These are phyloP conservation scores for Nyssa sinensis DNA, from an alignment of 148 eudicot species.

Conservation along the genomic window DNA sequence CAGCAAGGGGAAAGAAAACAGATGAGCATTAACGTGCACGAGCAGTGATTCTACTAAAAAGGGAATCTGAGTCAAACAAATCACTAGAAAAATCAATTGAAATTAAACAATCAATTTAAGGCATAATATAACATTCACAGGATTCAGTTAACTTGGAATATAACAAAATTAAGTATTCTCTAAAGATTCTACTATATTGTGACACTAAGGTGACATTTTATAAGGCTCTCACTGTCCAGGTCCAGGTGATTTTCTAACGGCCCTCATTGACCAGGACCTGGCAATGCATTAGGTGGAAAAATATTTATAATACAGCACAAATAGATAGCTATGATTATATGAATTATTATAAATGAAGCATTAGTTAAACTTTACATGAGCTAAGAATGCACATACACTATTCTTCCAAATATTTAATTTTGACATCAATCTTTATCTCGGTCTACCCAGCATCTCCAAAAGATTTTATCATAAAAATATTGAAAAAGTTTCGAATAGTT, in stretches of 20 bases:
- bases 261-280: background rate
- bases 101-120: background rate
- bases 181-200: too few species aligned
- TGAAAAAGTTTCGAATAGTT: background rate
- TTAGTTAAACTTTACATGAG: background rate
- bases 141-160: background rate
- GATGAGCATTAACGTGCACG: background rate
- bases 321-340: background rate
- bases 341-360: background rate
- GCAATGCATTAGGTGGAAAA: background rate
- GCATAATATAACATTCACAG: background rate
- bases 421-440: background rate
- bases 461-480: too few species aligned
- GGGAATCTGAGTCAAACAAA: background rate
- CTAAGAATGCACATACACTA: background rate
- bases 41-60: background rate
- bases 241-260: too few species aligned
- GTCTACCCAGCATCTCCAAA: background rate
- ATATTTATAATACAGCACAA: background rate
- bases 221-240: too few species aligned
- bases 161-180: background rate
- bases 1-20: background rate
- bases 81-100: background rate
- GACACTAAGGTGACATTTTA: background rate
- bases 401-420: too few species aligned